Evolutionary conservation across 1,284 basidiomycete species (phyloP), one percentile per base, ranked within the genome.

Genomic region (Rhodotorula mucilaginosa): DNA sequence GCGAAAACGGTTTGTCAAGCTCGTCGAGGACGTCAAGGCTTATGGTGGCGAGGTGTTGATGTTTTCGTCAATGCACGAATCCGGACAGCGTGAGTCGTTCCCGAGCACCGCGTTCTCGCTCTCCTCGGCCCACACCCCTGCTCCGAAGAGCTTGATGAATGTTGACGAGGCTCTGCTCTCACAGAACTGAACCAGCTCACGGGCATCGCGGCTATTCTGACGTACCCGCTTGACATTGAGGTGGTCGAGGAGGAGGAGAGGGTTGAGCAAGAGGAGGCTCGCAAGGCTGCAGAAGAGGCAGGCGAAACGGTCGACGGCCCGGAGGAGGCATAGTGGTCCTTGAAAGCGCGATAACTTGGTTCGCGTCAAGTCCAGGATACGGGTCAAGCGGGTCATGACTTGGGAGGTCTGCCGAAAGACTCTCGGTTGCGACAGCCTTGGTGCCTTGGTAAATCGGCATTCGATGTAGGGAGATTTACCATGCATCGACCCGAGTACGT

Each of bases 61-160:
- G 76, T 99, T 99, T 82, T 97, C 93, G 12, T 96, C 92, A 78
- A 97, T 99, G 96, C 97, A 99, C 81, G 96, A 99, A 82, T 93
- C 91, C 39, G 97, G 97, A 34, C 92, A 96, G 84, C 92, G 92
- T 93, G 79, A 79, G 90, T 84, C 7, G 46, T 26, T 46, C 34
- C 49, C 18, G 39, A 23, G 47, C 8, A 6, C 47, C 39, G 2
- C 46, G 23, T 29, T 5, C 13, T 26, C 26, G 39, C 58, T 60
- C 47, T 26, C 52, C 34, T 29, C 18, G 10, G 12, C 26, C 48
- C 49, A n/a, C 5, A 8, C 21, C 18, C 52, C 19, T 54, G 21
- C 5, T n/a, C 13, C 52, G 19, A 13, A 10, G 21, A 13, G n/a
- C 12, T 13, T 54, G 51, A 34, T 23, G 23, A 8, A 0, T 19